Base-by-base conservation (phyloP, 805 yeast genomes). In the Starmerella davenportii region DNA sequence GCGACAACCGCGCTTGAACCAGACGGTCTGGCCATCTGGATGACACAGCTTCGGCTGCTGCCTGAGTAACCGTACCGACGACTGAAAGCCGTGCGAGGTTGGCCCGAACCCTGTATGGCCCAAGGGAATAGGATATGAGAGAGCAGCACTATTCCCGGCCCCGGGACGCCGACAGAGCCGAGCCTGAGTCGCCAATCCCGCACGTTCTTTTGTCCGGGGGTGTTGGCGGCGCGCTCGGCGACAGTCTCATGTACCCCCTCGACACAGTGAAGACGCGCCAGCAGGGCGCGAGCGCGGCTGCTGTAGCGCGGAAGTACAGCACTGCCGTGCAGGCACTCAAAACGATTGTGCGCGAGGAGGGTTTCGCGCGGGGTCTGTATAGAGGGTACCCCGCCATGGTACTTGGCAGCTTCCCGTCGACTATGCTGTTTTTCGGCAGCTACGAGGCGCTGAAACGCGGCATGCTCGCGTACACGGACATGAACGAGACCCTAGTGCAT, bases 191-290 rank as follows among this genome's bases (percentile, higher is more conserved):
- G 8, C 46, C 54, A 3, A 48, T 56, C 50, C 8, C 39, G 25
- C 46, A 55, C 37, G 60, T 57, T 21, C 40, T 82, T 65, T 39
- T 84, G 30, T 94, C 95, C 0, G 98, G 98, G 31, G 95, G 93
- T 1, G 59, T 87, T 36, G 98, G 98, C 5, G 98, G 96, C 1
- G 75, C 80, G 39, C 70, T 85, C 29, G 96, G 95, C 13, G 98
- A 87, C 52, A 69, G 90, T 1, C 61, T 72, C 23, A 90, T 90
- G 95, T 95, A 90, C 58, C 85, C 96, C 0, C 60, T 90, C 27
- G 99, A 90, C 54, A 90, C 98, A 0, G 94, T 90, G 24, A 90
- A 90, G 56, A 90, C 98, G 2, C 66, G 98, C 45, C 98, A 90
- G 56, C 99, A 90, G 55, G 96, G 94, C n/a, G 79, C 93, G 3